A percentile compares a stretch with the other conserved stretches of the same genome.
phyloP scores from a whole-genome alignment of 345 rosid species.

The Hibiscus syriacus region DNA sequence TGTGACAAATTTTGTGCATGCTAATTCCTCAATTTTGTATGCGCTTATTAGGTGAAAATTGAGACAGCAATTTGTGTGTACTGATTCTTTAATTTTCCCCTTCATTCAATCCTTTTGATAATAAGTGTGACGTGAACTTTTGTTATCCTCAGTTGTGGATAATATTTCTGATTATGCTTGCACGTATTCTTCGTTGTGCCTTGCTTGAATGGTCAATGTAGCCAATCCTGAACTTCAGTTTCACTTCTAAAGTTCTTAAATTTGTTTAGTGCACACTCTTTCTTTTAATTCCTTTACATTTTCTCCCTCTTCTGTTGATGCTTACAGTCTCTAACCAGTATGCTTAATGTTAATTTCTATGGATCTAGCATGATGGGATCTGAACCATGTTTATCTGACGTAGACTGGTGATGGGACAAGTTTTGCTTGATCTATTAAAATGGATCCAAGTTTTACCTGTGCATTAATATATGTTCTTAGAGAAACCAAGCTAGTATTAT shows the following conservation, averaged over 20 bases:
- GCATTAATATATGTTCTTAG: neutral
- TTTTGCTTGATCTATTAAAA: neutral
- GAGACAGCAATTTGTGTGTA: neutral
- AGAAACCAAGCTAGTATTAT: neutral
- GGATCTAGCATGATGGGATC: neutral
- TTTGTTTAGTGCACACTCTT: neutral
- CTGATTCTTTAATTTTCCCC: neutral
- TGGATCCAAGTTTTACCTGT: neutral
- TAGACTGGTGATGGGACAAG: neutral
- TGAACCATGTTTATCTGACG: neutral
- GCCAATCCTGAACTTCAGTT: neutral
- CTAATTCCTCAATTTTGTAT: neutral
- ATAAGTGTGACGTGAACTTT: neutral
- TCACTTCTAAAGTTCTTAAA: neutral
- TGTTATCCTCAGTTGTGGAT: neutral
- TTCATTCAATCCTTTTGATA: neutral
- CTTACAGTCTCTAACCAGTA: neutral
- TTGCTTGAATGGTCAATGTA: neutral
- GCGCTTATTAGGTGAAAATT: neutral
- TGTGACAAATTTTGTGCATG: neutral
- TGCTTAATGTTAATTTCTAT: neutral
- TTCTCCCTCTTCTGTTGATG: neutral
- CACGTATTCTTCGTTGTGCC: neutral
- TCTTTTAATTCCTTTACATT: neutral
- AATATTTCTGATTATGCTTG: neutral